A percentile compares a stretch with the other conserved stretches of the same genome.
Evolutionary conservation across 2,329 filamentous ascomycete genomes (phyloP).

Genomic region (Neonectria sp.): DNA sequence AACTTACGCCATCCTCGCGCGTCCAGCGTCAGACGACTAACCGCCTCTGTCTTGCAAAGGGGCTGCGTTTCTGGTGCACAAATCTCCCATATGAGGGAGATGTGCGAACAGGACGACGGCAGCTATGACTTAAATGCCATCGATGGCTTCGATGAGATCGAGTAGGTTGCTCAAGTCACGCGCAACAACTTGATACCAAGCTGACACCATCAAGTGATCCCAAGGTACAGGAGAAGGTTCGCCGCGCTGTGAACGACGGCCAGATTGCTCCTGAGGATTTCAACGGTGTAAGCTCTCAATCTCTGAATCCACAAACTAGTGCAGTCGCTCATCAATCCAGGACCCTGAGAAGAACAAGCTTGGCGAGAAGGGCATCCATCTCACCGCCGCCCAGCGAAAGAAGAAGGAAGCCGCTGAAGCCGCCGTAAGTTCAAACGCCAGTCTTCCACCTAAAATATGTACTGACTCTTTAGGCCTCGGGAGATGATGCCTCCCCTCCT

Average conservation of each 20-base stretch:
- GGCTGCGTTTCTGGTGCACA: slow-evolving; percentile 88
- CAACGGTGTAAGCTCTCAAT: slow-evolving; percentile 78
- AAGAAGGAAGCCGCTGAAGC: slow-evolving; percentile 52
- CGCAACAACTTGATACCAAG: not conserved
- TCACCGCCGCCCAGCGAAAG: slow-evolving; percentile 54
- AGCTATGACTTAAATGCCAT: slow-evolving; percentile 75
- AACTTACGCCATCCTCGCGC: slow-evolving; percentile 17
- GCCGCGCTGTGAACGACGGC: slow-evolving; percentile 79
- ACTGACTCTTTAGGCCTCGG: slow-evolving; percentile 46
- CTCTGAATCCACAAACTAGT: slow-evolving; percentile 5
- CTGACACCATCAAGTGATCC: slow-evolving; percentile 57
- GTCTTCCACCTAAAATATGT: not conserved
- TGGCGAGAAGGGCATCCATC: slow-evolving; percentile 76
- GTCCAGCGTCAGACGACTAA: slow-evolving; percentile 6
- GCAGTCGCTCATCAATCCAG: slow-evolving; percentile 58
- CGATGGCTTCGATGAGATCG: slow-evolving; percentile 86
- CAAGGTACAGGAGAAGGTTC: slow-evolving; percentile 81
- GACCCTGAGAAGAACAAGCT: slow-evolving; percentile 82
- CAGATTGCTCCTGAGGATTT: slow-evolving; percentile 90
- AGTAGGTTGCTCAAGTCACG: slow-evolving; percentile 54
- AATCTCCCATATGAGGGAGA: slow-evolving; percentile 75
- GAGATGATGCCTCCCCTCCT: slow-evolving; percentile 45
- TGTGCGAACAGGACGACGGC: slow-evolving; percentile 63
- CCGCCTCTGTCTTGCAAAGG: slow-evolving; percentile 64
- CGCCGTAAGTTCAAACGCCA: slow-evolving; percentile 34